Evolutionary conservation across 2,329 filamentous ascomycete species (phyloP).

Genomic region (Huntiella omanensis): DNA sequence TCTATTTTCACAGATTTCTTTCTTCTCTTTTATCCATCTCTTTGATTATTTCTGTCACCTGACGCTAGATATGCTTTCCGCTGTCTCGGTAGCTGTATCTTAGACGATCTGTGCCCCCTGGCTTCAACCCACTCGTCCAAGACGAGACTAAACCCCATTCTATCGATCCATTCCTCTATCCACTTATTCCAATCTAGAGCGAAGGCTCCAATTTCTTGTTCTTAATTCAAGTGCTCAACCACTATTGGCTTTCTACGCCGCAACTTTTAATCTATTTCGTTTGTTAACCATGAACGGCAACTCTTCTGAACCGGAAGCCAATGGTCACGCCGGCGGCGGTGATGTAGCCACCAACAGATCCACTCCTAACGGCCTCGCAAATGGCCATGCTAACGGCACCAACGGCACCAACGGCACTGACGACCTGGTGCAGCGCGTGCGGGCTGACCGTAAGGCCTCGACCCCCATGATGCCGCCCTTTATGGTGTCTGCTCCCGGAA

Average conservation of each 20-base stretch:
- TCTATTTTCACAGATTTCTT: slow-evolving; percentile 1
- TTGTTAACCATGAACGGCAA: slow-evolving; percentile 4
- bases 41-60: neutral
- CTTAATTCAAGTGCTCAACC: neutral
- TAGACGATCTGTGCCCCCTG: slow-evolving; percentile 1
- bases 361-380: slow-evolving; percentile 9
- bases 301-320: slow-evolving; percentile 3
- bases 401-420: slow-evolving; percentile 19
- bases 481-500: slow-evolving; percentile 94
- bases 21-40: slow-evolving; percentile 4
- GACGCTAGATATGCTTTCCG: neutral
- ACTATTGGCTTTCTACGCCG: too few relatives aligned
- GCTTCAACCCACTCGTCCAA: neutral
- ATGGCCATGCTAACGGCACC: slow-evolving; percentile 14
- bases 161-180: neutral
- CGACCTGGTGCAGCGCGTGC: slow-evolving; percentile 20
- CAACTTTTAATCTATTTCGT: neutral
- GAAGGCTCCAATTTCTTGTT: neutral
- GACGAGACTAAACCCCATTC: neutral
- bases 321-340: neutral
- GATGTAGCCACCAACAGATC: neutral
- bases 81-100: neutral
- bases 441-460: slow-evolving; percentile 35
- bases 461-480: slow-evolving; percentile 67
- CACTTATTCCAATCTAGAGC: too few relatives aligned